Conservation (phyloP, 257 asterid genomes). For the Avicennia marina region DNA sequence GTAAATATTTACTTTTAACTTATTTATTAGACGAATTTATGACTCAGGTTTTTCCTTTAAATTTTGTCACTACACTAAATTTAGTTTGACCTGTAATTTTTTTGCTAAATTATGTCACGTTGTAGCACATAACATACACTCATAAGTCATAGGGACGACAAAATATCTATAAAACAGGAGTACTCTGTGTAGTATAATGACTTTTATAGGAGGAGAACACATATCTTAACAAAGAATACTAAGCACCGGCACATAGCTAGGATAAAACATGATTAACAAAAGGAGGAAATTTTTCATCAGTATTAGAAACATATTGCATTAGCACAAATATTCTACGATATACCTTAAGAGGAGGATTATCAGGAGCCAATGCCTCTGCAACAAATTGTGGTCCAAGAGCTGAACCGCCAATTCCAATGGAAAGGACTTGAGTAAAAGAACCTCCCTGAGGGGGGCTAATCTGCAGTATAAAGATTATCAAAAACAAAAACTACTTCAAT, state of each 20-base stretch:
- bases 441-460: constrained; percentile 61
- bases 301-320: not conserved
- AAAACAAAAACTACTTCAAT: too few species aligned
- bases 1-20: not conserved
- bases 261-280: too few species aligned
- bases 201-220: too few species aligned
- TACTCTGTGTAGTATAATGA: too few species aligned
- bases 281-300: too few species aligned
- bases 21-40: not conserved
- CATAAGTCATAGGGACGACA: too few species aligned
- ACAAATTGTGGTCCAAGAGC: constrained; percentile 99
- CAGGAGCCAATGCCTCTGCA: constrained; percentile 99
- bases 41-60: not conserved
- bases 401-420: constrained; percentile 98
- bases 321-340: constrained; percentile 1
- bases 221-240: too few species aligned
- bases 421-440: constrained; percentile 85
- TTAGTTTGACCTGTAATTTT: too few species aligned
- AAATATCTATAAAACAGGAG: too few species aligned
- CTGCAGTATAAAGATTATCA: constrained; percentile 43
- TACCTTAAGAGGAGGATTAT: constrained; percentile 99
- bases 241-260: too few species aligned
- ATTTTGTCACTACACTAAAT: not conserved
- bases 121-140: too few species aligned
- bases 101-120: too few species aligned